Base-by-base conservation (phyloP, 176 grass and related monocot species). In the Thalia dealbata region DNA sequence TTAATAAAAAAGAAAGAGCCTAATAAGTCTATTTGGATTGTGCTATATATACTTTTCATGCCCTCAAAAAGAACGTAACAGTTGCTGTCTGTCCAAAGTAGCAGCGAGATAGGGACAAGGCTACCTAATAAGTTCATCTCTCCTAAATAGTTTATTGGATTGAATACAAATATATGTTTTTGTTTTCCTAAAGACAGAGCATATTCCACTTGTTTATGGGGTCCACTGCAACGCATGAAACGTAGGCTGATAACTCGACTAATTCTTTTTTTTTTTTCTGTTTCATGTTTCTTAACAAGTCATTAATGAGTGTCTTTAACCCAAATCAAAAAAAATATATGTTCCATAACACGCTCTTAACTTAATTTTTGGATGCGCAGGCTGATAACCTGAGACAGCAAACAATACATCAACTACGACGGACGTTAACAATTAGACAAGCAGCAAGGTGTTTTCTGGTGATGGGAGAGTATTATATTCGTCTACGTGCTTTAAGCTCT, bases 311-410 rank as follows among this genome's bases (percentile, higher is more conserved):
- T n/a, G n/a, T n/a, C n/a, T n/a, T n/a, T n/a, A n/a, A n/a, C n/a
- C n/a, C n/a, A n/a, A n/a, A n/a, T n/a, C n/a, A n/a, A n/a, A n/a
- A n/a, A n/a, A n/a, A n/a, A n/a, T n/a, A n/a, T n/a, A n/a, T n/a
- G n/a, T n/a, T n/a, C n/a, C n/a, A n/a, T n/a, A n/a, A n/a, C n/a
- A n/a, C n/a, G n/a, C n/a, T n/a, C n/a, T n/a, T n/a, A n/a, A n/a
- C n/a, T n/a, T n/a, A n/a, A n/a, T n/a, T n/a, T n/a, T 10, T 12
- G 58, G 46, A 2, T 38, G 32, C 32, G 77, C 73, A 99, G 95
- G 95, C 95, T 79, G 90, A 99, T 70, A 86, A 88, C 77, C 77
- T 99, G 50, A 91, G 95, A 84, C 95, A 91, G 73, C 76, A 86
- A 74, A 95, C 85, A 3, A 77, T 99, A 69, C 95, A 99, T 59